Percentiles rank a stretch among this genome's conserved stretches.
phyloP scores from a whole-genome alignment of 2,329 filamentous ascomycete genomes.

The Zelopaecilomyces penicillatus region DNA sequence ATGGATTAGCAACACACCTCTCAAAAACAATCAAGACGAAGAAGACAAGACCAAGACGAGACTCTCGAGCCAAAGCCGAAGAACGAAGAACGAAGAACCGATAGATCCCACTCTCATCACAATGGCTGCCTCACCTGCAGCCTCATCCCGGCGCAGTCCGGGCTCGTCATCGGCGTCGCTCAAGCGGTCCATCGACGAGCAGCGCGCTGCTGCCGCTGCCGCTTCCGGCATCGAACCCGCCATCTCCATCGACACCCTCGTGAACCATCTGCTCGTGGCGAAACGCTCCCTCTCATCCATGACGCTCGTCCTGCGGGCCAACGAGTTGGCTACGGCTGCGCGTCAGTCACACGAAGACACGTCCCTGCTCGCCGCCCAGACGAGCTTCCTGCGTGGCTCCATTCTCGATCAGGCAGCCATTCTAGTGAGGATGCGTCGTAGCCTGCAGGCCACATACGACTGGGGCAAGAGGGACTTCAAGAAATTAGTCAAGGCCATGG shows the following conservation, averaged over 20 bases:
- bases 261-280: conserved; percentile 75
- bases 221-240: conserved; percentile 3
- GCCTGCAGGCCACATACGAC: conserved; percentile 48
- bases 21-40: too few relatives aligned
- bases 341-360: conserved; percentile 70
- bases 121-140: conserved; percentile 29
- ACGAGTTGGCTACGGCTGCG: conserved; percentile 73
- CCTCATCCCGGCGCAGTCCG: conserved; percentile 28
- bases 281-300: conserved; percentile 84
- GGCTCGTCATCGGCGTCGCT: conserved; percentile 28
- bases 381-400: conserved; percentile 56
- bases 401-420: conserved; percentile 49
- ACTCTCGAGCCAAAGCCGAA: too few relatives aligned
- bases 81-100: too few relatives aligned
- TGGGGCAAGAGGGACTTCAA: conserved; percentile 52
- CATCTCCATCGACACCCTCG: conserved; percentile 61
- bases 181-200: conserved; percentile 19
- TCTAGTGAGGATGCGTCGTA: conserved; percentile 41
- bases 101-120: not conserved
- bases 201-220: conserved; percentile 4
- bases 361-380: conserved; percentile 62
- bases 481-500: conserved; percentile 54
- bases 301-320: conserved; percentile 72
- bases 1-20: too few relatives aligned
- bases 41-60: too few relatives aligned